Evolutionary conservation across 176 grass and related monocot genomes (phyloP), one percentile per base, ranked within the genome.

Genomic region (Calamus simplicifolius): DNA sequence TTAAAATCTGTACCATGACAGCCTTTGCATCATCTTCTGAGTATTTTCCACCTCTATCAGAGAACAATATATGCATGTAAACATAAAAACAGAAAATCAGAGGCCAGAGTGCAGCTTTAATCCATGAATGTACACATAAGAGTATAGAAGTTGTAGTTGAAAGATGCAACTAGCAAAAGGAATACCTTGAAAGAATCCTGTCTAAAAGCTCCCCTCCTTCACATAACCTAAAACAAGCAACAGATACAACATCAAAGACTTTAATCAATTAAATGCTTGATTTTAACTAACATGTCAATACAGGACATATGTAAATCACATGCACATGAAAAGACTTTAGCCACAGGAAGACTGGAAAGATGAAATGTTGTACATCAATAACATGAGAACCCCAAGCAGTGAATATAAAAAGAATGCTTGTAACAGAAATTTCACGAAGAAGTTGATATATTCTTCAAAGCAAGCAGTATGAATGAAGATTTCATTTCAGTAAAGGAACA

Each of bases 1-100:
- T 85, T 51, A 90, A 79, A 73, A 90, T 82, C 64, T 90, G 87
- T 48, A 82, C 79, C 51, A 90, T 58, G 60, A 90, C 82, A 67
- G 82, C 82, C 67, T 90, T 90, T 29, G 87, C 82, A 73, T 90
- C 82, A 64, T 90, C 87, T 80, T 90, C 87, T 0, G 82, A 82
- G 75, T 82, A 90, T 73, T 85, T 90, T 3, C 87, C 87, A 73
- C 87, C 87, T 73, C 87, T 90, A 31, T 69, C 58, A 51, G 79
- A 63, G 14, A 25, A 57, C 35, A 71, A 61, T 43, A 35, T 53
- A 70, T 72, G 63, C 12, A 66, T 15, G 18, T 25, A 30, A 55
- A 75, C 19, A 50, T 51, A 25, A 3, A 49, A 66, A 13, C 18
- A 49, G 18, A 17, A 57, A 23, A 5, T 26, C 0, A 43, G 7